phyloP scores from a whole-genome alignment of 164 flowering plant genomes.

The Vitis amurensis region DNA sequence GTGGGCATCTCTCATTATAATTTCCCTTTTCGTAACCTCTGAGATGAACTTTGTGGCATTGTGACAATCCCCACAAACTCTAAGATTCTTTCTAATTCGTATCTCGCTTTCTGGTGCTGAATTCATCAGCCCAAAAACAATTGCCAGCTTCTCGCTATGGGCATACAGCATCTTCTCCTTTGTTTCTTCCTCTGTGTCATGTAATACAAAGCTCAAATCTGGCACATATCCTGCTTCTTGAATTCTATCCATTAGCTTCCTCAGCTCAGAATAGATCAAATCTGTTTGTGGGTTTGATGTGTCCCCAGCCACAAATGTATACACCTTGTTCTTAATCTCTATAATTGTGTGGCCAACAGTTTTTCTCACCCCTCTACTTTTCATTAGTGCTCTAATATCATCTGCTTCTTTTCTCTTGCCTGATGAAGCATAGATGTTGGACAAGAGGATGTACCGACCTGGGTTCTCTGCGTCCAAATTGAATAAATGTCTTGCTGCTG shows the following conservation, averaged over 20 bases:
- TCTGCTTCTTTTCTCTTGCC: conserved; percentile 32
- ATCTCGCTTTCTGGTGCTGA: conserved; percentile 15
- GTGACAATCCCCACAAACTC: conserved; percentile 40
- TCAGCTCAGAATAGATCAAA: conserved; percentile 17
- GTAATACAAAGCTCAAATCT: conserved; percentile 25
- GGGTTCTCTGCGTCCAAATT: conserved; percentile 28
- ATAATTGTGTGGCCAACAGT: conserved; percentile 26
- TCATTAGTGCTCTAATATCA: conserved; percentile 27
- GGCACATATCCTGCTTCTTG: conserved; percentile 27
- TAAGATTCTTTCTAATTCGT: conserved; percentile 27
- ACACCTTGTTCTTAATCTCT: conserved; percentile 20
- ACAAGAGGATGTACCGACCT: conserved; percentile 32
- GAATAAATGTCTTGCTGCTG: conserved; percentile 21
- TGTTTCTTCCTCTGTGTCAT: conserved; percentile 34
- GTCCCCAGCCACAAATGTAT: conserved; percentile 29
- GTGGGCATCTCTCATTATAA: conserved; percentile 28
- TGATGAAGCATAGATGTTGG: conserved; percentile 32
- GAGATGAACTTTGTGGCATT: conserved; percentile 33
- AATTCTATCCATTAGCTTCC: conserved; percentile 18
- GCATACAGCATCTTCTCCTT: conserved; percentile 31
- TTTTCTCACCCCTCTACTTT: conserved; percentile 28
- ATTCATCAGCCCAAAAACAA: conserved; percentile 33
- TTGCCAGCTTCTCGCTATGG: conserved; percentile 41
- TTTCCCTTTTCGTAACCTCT: conserved; percentile 25
- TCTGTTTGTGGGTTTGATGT: conserved; percentile 19